Evolutionary conservation across 176 grass and related monocot genomes (phyloP).

Genomic region (Triticum turgidum): DNA sequence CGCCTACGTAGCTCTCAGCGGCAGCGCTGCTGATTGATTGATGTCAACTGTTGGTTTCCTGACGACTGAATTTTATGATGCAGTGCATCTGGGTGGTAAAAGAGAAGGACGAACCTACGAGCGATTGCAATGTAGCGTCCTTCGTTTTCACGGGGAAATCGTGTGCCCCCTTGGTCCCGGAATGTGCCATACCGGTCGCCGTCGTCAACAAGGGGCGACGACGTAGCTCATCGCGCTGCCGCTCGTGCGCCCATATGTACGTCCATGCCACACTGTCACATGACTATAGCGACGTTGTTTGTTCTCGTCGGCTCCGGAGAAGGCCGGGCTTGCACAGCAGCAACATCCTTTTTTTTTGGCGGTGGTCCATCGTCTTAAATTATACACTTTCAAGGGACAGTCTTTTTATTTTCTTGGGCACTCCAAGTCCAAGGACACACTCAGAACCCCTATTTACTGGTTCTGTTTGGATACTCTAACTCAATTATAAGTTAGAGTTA

Average conservation of each 20-base stretch:
- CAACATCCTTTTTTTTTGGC: no score
- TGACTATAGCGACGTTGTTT: slow-evolving; percentile 30
- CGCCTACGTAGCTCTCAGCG: no score
- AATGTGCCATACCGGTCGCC: not conserved
- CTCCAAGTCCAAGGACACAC: no score
- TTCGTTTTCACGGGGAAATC: not conserved
- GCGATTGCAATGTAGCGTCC: no score
- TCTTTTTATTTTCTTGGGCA: no score
- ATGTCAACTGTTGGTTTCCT: not conserved
- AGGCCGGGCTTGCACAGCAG: no score
- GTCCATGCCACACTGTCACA: slow-evolving; percentile 22
- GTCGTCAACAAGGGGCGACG: not conserved
- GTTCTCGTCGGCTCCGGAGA: no score
- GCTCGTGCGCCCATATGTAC: slow-evolving; percentile 16
- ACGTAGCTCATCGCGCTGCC: slow-evolving; percentile 36
- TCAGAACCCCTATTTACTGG: no score
- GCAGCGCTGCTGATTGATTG: not conserved
- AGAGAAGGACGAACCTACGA: not conserved
- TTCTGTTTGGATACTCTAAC: no score
- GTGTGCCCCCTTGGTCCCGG: not conserved
- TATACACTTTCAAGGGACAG: no score
- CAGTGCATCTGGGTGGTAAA: not conserved
- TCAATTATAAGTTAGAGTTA: no score
- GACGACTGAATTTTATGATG: not conserved
- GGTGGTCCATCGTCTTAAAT: no score